Conservation (phyloP, 345 rosid species). For the Draba incana region DNA sequence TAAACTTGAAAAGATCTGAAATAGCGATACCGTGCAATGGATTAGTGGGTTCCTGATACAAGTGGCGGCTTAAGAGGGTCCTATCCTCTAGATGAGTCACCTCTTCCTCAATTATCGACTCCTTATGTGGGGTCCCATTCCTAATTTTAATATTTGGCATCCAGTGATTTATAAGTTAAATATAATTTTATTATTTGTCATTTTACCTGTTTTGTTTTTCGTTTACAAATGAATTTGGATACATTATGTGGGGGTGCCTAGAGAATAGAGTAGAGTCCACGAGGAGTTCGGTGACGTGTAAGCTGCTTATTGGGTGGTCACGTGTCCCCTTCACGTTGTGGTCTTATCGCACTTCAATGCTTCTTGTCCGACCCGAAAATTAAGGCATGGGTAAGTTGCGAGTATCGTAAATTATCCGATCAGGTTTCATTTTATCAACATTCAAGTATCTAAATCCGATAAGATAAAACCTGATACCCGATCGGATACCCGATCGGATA, state of each 20-base stretch:
- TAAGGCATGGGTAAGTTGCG: no score
- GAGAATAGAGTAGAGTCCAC: conserved; percentile 19
- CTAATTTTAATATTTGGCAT: not conserved
- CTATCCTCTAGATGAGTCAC: conserved; percentile 41
- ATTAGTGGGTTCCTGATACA: conserved; percentile 36
- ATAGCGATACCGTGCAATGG: conserved; percentile 32
- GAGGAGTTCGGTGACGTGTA: conserved; percentile 26
- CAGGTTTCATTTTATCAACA: no score
- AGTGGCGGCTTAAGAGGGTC: conserved; percentile 33
- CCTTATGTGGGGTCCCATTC: not conserved
- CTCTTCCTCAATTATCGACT: conserved; percentile 16
- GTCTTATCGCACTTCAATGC: not conserved
- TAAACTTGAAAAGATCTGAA: not conserved
- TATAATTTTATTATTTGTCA: no score
- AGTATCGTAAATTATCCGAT: no score
- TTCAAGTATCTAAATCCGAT: no score
- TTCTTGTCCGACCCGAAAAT: no score
- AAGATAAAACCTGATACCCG: no score
- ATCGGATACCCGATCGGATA: no score
- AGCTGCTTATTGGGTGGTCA: not conserved
- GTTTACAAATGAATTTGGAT: no score
- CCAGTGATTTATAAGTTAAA: not conserved
- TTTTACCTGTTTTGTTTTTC: no score
- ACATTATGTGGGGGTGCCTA: not conserved
- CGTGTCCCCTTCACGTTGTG: conserved; percentile 36